Evolutionary conservation across 352 stramenopile genomes (phyloP), one percentile per base, ranked within the genome.

Genomic region (Phytophthora uliginosa): DNA sequence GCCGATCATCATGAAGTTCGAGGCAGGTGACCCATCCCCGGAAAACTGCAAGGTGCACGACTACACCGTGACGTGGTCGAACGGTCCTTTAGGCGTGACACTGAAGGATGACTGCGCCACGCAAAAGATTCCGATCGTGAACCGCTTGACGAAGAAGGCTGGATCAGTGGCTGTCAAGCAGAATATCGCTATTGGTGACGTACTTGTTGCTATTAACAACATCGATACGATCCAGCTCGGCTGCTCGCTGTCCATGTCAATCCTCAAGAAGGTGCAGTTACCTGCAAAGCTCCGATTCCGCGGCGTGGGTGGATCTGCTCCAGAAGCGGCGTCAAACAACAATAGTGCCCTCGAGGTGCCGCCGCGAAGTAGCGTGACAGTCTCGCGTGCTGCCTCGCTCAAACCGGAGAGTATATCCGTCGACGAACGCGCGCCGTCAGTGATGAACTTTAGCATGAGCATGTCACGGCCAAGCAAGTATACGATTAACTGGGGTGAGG

Each of bases 141-240:
- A 96, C 63, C 89, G 89, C 8, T 74, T 96, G 40, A 96, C 89
- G 12, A 95, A 95, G 70, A 96, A 96, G 70, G 78, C 84, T 5
- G 89, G 89, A 20, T 96, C 89, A 10, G 89, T 96, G 51, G 89
- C 89, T 28, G 84, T 96, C 17, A 96, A 96, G 71, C 88, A 96
- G 67, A 96, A 96, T 66, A 96, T 96, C 57, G 86, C 84, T 20
- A 96, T 96, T 53, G 89, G 89, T 24, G 89, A 96, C 50, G 83
- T 96, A 20, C 75, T 96, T 13, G 89, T 95, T 51, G 86, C 89
- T 34, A 96, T 96, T 69, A 96, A 96, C 81, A 96, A 96, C 71
- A 96, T 96, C 28, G 89, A 96, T 62, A 96, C 89, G 18, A 95
- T 96, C 63, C 88, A 95, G 71, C 78, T 96, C 33, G 89, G 89